A percentile compares a stretch with the other conserved stretches of the same genome.
Evolutionary conservation across 495 filamentous ascomycete genomes (phyloP).

Genomic region (Collariella sp.): DNA sequence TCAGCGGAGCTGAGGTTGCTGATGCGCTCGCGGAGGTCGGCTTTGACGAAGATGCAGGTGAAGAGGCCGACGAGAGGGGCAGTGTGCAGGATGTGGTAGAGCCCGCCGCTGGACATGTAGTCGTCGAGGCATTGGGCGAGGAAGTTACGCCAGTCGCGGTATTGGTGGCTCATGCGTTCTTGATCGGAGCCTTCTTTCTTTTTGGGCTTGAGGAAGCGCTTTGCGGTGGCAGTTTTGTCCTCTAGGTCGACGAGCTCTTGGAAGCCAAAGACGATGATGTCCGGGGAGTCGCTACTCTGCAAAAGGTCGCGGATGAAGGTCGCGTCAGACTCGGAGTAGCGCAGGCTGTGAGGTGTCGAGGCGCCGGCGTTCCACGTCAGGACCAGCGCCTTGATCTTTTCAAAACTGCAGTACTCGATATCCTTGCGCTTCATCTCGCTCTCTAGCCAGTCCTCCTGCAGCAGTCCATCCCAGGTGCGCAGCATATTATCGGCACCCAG

Average conservation of each 20-base stretch:
- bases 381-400: conserved; percentile 66
- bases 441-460: conserved; percentile 91
- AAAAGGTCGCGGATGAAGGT: conserved; percentile 71
- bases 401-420: conserved; percentile 71
- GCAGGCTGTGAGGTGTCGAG: conserved; percentile 71
- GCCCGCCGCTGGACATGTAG: conserved; percentile 61
- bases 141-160: conserved; percentile 90
- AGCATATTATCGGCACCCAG: conserved; percentile 81
- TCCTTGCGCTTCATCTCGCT: conserved; percentile 76
- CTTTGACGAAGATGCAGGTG: conserved; percentile 88
- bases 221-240: conserved; percentile 82
- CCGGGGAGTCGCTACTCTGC: conserved; percentile 61
- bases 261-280: conserved; percentile 93
- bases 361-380: conserved; percentile 97
- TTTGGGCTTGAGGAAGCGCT: conserved; percentile 66
- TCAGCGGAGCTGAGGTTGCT: conserved; percentile 68
- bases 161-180: conserved; percentile 95
- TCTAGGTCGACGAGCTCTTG: conserved; percentile 96
- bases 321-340: conserved; percentile 55
- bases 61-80: conserved; percentile 89
- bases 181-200: conserved; percentile 88
- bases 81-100: conserved; percentile 80
- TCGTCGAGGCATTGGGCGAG: conserved; percentile 73
- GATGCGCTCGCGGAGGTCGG: conserved; percentile 64
- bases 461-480: conserved; percentile 84